phyloP scores from a whole-genome alignment of 148 eudicot species.

The Rhododendron simsii region DNA sequence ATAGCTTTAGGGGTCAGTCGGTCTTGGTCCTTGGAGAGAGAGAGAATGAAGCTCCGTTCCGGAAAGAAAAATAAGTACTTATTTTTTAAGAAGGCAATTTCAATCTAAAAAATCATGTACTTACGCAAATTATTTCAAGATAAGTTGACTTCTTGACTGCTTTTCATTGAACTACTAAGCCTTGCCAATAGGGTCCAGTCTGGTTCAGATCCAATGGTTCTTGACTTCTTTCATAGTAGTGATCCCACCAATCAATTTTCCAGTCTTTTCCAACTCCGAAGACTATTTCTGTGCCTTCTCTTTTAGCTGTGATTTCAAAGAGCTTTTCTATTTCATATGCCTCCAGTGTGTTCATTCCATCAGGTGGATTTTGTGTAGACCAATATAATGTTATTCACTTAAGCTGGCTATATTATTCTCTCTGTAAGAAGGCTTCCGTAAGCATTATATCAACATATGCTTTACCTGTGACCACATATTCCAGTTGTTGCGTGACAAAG shows the following conservation, averaged over 20 bases:
- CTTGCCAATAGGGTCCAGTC: background rate
- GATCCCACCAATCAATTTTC: background rate
- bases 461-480: background rate
- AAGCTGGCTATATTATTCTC: background rate
- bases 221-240: background rate
- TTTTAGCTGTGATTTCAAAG: background rate
- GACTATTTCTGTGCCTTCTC: background rate
- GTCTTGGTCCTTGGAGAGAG: too few relatives aligned
- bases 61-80: too few relatives aligned
- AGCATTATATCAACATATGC: background rate
- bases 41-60: too few relatives aligned
- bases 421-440: background rate
- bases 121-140: too few relatives aligned
- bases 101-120: too few relatives aligned
- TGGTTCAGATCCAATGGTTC: background rate
- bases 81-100: too few relatives aligned
- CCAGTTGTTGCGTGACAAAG: too few relatives aligned
- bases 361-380: background rate
- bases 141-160: background rate
- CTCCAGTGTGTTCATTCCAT: background rate
- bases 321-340: background rate
- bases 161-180: background rate
- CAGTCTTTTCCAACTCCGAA: background rate
- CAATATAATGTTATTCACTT: background rate
- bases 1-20: too few relatives aligned